These are phyloP conservation scores for Croton laevigatus DNA, from an alignment of 441 rosid genomes.

Conservation along the genomic window DNA sequence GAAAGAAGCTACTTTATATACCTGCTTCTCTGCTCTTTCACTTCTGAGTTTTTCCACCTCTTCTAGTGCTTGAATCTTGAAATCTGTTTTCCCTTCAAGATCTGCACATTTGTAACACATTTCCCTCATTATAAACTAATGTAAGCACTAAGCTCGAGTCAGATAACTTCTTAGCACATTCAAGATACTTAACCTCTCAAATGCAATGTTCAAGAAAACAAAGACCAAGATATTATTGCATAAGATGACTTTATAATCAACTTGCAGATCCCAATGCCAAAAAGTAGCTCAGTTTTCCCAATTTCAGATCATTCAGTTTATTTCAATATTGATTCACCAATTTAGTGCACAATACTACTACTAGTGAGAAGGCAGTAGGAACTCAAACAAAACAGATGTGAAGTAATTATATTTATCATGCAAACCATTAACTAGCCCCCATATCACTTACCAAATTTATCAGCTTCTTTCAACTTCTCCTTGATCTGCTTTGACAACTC, in stretches of 20 bases:
- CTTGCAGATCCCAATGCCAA: too few relatives aligned
- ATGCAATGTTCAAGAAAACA: not conserved
- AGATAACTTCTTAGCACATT: not conserved
- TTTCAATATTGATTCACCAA: not conserved
- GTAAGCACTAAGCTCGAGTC: not conserved
- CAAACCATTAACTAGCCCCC: not conserved
- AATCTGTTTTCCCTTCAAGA: slow-evolving; percentile 93
- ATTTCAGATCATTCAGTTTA: not conserved
- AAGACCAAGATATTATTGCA: not conserved
- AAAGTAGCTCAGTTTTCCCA: not conserved
- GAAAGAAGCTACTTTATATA: slow-evolving; percentile 28
- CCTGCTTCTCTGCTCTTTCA: slow-evolving; percentile 96
- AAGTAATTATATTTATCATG: not conserved
- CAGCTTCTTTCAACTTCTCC: slow-evolving; percentile 95
- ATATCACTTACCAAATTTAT: slow-evolving; percentile 60
- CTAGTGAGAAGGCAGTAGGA: not conserved
- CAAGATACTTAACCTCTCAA: not conserved
- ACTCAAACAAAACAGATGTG: not conserved
- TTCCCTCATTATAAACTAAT: slow-evolving; percentile 1
- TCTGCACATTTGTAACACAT: slow-evolving; percentile 39
- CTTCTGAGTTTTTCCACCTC: slow-evolving; percentile 92
- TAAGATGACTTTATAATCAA: not conserved
- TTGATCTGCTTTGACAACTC: slow-evolving; percentile 87
- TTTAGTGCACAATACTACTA: not conserved
- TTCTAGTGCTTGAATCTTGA: slow-evolving; percentile 84